A percentile compares a stretch with the other conserved stretches of the same genome.
These are phyloP conservation scores for Dendrocalamus sinicus DNA, from an alignment of 176 grass and related monocot species.

Conservation along the genomic window DNA sequence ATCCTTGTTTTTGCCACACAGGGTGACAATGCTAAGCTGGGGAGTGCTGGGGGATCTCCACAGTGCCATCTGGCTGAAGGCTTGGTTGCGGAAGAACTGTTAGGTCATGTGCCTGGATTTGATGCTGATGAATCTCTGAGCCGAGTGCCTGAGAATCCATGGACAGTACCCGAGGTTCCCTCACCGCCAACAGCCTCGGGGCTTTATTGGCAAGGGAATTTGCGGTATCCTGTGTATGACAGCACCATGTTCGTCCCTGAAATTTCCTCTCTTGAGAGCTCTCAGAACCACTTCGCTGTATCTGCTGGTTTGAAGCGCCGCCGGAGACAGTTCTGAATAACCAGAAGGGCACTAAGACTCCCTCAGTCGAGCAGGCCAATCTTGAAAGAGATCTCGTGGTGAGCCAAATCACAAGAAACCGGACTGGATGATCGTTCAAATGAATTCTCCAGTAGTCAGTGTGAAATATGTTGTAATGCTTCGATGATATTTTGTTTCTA, in stretches of 20 bases:
- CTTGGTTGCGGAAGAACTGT: constrained; percentile 38
- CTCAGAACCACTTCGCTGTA: constrained; percentile 20
- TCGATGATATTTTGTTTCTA: neutral
- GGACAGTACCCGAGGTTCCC: constrained; percentile 64
- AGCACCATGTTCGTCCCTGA: constrained; percentile 64
- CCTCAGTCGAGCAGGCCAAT: neutral
- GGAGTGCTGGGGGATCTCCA: constrained; percentile 64
- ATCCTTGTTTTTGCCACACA: constrained; percentile 3
- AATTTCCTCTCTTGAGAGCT: constrained; percentile 38
- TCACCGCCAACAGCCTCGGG: constrained; percentile 75
- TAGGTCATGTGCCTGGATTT: constrained; percentile 34
- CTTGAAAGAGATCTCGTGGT: constrained; percentile 17
- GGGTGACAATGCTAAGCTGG: constrained; percentile 55
- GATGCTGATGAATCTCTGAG: constrained; percentile 37
- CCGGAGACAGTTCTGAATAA: constrained; percentile 47
- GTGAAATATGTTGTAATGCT: constrained; percentile 43
- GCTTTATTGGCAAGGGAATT: constrained; percentile 65
- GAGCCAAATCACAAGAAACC: neutral
- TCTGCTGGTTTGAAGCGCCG: constrained; percentile 46
- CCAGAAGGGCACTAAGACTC: neutral
- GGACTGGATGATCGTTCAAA: constrained; percentile 25
- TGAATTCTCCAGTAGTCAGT: constrained; percentile 19
- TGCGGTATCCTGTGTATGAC: constrained; percentile 50
- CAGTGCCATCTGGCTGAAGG: constrained; percentile 52
- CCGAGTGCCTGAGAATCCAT: constrained; percentile 59